Percentiles rank a stretch among this genome's conserved stretches.
Conservation (phyloP, 192 early-diverging fungal species). For the Paraglomus occultum region DNA sequence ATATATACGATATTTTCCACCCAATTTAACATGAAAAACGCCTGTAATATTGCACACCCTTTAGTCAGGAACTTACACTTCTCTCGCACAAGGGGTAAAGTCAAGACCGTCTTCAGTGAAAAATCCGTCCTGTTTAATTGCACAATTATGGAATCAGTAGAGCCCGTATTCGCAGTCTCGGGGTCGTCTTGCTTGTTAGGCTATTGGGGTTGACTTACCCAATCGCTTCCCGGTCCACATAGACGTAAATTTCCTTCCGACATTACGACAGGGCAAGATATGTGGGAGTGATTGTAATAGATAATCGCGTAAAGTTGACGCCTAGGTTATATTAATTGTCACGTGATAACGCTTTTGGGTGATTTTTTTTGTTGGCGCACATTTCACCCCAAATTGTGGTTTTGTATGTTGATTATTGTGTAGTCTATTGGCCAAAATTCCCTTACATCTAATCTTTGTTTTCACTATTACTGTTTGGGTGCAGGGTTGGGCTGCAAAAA, state of each 20-base stretch:
- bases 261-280: not conserved
- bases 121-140: constrained; percentile 11
- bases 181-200: not conserved
- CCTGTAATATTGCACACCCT: not conserved
- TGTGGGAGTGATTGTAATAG: not conserved
- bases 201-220: constrained; percentile 25
- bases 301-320: no score
- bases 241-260: not conserved
- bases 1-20: constrained; percentile 14
- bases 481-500: no score
- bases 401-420: no score
- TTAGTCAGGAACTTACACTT: constrained; percentile 20
- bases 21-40: not conserved
- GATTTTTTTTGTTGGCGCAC: no score
- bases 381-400: no score
- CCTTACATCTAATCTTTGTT: no score
- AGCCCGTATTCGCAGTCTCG: not conserved
- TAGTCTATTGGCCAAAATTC: no score
- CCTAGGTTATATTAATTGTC: no score
- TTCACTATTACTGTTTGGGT: no score
- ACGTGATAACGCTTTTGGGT: no score
- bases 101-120: constrained; percentile 21
- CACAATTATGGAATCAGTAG: not conserved
- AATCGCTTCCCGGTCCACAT: constrained; percentile 9
- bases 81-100: constrained; percentile 20